These are phyloP conservation scores for Teunomyces cretensis DNA, from an alignment of 805 yeast species.

Conservation along the genomic window DNA sequence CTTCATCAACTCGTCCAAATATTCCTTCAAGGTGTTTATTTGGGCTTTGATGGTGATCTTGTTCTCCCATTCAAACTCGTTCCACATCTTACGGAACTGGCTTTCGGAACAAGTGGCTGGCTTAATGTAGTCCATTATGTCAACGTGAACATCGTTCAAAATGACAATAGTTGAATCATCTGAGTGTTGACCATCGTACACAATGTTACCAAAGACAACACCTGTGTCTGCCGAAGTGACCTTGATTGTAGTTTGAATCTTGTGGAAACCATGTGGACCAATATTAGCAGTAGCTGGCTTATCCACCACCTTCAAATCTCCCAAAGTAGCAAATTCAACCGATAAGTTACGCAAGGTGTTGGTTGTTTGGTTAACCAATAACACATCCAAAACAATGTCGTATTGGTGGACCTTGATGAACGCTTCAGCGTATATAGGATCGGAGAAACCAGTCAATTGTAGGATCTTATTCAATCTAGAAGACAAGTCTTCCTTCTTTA, in stretches of 20 bases:
- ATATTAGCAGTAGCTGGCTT: slow-evolving; percentile 85
- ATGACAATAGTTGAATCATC: slow-evolving; percentile 87
- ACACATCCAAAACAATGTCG: slow-evolving; percentile 90
- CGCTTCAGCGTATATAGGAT: slow-evolving; percentile 97
- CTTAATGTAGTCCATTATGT: slow-evolving; percentile 94
- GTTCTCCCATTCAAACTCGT: slow-evolving; percentile 99
- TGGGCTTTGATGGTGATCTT: slow-evolving; percentile 84
- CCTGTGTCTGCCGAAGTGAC: slow-evolving; percentile 98
- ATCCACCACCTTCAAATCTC: slow-evolving; percentile 93
- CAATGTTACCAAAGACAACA: slow-evolving; percentile 94
- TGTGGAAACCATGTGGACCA: slow-evolving; percentile 97
- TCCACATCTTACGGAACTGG: slow-evolving; percentile 97
- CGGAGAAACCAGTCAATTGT: slow-evolving; percentile 96
- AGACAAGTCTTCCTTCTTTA: slow-evolving; percentile 57
- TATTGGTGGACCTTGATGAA: slow-evolving; percentile 94
- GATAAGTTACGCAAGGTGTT: slow-evolving; percentile 86
- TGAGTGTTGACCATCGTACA: slow-evolving; percentile 94
- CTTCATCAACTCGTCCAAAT: slow-evolving; percentile 68
- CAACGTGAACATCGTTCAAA: slow-evolving; percentile 90
- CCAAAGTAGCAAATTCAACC: slow-evolving; percentile 94
- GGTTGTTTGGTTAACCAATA: slow-evolving; percentile 91
- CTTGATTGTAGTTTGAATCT: slow-evolving; percentile 82
- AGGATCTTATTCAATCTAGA: slow-evolving; percentile 86
- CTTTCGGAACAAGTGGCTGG: slow-evolving; percentile 90
- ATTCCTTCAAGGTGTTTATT: slow-evolving; percentile 66